Evolutionary conservation across 139 green algal genomes (phyloP).

Genomic region (Coelastrella sp.): DNA sequence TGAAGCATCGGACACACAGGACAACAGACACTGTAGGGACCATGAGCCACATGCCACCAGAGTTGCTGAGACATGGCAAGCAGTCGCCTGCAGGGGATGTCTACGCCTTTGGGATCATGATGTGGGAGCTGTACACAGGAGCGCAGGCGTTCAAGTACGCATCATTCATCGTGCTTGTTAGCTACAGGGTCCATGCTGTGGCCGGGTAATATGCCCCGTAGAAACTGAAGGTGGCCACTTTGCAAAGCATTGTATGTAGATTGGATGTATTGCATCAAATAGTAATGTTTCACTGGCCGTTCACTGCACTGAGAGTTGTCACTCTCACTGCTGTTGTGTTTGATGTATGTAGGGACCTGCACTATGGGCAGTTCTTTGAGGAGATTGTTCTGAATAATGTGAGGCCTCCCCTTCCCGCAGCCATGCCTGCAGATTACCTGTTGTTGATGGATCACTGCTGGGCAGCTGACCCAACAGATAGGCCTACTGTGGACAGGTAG

Average conservation of each 20-base stretch:
- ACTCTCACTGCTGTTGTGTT: not conserved
- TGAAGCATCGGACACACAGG: conserved; percentile 13
- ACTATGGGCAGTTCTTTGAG: conserved; percentile 35
- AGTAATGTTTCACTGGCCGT: no score
- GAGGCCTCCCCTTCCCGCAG: not conserved
- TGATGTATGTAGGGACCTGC: not conserved
- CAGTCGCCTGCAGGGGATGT: conserved; percentile 20
- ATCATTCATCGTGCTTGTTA: not conserved
- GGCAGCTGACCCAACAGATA: not conserved
- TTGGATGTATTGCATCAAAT: no score
- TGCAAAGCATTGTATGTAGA: no score
- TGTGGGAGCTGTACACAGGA: conserved; percentile 20
- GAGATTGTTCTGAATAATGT: conserved; percentile 12
- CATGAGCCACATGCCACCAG: conserved; percentile 42
- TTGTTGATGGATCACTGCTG: conserved; percentile 17
- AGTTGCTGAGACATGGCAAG: conserved; percentile 33
- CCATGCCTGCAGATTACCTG: conserved; percentile 29
- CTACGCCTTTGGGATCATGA: conserved; percentile 37
- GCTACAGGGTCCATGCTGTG: not conserved
- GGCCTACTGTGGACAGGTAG: not conserved
- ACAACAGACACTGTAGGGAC: conserved; percentile 40
- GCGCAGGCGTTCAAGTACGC: not conserved
- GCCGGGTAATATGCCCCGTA: no score
- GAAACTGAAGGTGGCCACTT: no score
- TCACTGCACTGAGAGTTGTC: not conserved